Conservation (phyloP, 306 rosid species). For the Vachellia pachyceras region DNA sequence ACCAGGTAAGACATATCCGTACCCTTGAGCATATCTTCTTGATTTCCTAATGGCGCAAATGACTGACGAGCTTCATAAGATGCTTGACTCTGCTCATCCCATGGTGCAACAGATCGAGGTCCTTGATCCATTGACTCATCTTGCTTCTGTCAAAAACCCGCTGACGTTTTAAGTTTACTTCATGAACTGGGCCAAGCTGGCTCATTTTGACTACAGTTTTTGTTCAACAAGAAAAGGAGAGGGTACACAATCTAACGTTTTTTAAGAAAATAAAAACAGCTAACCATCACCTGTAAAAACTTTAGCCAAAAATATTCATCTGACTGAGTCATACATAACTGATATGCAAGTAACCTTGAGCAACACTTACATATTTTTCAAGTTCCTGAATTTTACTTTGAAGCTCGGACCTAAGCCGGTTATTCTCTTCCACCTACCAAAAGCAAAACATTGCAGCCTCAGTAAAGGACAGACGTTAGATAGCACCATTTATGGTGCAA, state of each 20-base stretch:
- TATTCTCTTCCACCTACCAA: constrained; percentile 82
- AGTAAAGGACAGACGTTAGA: constrained; percentile 29
- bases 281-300: constrained; percentile 2
- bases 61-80: constrained; percentile 58
- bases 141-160: constrained; percentile 62
- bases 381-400: constrained; percentile 62
- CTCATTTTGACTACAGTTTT: neutral
- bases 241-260: neutral
- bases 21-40: constrained; percentile 44
- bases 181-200: neutral
- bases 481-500: constrained; percentile 16
- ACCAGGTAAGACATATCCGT: constrained; percentile 24
- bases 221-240: neutral
- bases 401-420: constrained; percentile 71
- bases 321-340: neutral
- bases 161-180: neutral
- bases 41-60: constrained; percentile 46
- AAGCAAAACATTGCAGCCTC: constrained; percentile 34
- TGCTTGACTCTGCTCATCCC: constrained; percentile 57
- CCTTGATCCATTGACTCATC: constrained; percentile 55
- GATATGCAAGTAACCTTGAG: constrained; percentile 3
- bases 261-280: constrained; percentile 15
- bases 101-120: constrained; percentile 46
- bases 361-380: constrained; percentile 70
- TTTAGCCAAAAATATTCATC: neutral